Conservation (phyloP, 495 filamentous ascomycete genomes). For the Penicillium macrosclerotiorum region DNA sequence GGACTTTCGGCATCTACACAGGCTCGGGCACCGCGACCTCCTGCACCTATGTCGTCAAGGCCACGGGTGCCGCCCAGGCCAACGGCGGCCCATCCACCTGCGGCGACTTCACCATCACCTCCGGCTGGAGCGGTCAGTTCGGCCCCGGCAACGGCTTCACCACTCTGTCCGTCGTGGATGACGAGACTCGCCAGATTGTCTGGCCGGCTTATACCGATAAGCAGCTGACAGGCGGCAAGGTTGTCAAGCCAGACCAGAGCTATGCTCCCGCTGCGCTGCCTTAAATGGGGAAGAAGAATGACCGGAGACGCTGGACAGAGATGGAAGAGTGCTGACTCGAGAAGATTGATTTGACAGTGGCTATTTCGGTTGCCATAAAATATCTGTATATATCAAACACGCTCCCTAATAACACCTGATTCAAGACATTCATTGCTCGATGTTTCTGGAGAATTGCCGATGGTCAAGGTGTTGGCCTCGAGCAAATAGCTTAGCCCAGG, state of each 20-base stretch:
- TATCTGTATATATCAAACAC: too few species aligned
- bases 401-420: too few species aligned
- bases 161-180: constrained; percentile 49
- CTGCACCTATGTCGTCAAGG: constrained; percentile 43
- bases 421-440: too few species aligned
- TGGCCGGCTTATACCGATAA: constrained; percentile 51
- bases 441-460: too few species aligned
- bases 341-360: too few species aligned
- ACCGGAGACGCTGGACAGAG: neutral
- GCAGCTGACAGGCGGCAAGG: constrained; percentile 41
- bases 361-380: too few species aligned
- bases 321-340: too few species aligned
- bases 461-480: too few species aligned
- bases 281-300: constrained; percentile 6
- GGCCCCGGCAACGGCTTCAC: constrained; percentile 53
- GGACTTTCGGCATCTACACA: constrained; percentile 47
- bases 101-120: constrained; percentile 50
- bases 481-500: too few species aligned
- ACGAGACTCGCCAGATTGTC: constrained; percentile 34
- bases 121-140: constrained; percentile 56
- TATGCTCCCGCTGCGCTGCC: constrained; percentile 45
- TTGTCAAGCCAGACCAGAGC: constrained; percentile 53
- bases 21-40: constrained; percentile 25
- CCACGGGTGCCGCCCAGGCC: constrained; percentile 36
- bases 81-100: constrained; percentile 39